Base-by-base conservation (phyloP, 73 alveolate species). In the Uronychia setigera region DNA sequence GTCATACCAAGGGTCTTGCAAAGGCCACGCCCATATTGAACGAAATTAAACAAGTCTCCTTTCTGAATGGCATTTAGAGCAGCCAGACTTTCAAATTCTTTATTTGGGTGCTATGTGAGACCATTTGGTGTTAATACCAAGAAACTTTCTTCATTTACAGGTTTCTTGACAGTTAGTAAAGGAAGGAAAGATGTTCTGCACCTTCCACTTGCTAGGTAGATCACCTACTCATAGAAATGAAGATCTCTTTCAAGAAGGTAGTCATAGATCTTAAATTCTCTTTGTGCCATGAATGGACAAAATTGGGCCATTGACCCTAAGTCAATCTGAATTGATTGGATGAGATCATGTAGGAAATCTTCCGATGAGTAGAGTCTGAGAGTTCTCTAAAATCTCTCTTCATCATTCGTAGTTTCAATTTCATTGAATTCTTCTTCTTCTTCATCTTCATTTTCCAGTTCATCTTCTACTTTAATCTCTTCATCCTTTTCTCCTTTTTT, bases 181-280 rank as follows among this genome's bases (percentile, higher is more conserved):
- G 32, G 29, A 26, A 76, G 59, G 59, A 76, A 76, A 5, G 59
- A 28, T 5, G 81, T 76, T 27, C 32, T 76, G 32, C 81, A 76
- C 30, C 81, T 76, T 27, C 81, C 81, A 28, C 59, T 58, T 28
- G 81, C 81, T 9, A 76, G 81, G 29, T 29, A 76, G 81, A 76
- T 76, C 59, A 76, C 5, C 28, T 76, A 58, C 27, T 76, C 81
- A 1, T 26, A 31, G 59, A 76, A 28, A 30, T 76, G 81, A 1
- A 76, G 28, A 1, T 76, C 9, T 29, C 29, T 25, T 9, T 76
- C 32, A 76, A 76, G 67, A 46, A 46, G 5, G 67, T 11, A 46
- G 67, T 46, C 67, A 19, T 46, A 46, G 67, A 46, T 46, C 67
- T 11, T 46, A 19, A 46, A 46, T 5, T 46, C 19, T 11, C 19